These are phyloP conservation scores for Coemansia sp. DNA, from an alignment of 192 early-diverging fungal genomes.

Conservation along the genomic window DNA sequence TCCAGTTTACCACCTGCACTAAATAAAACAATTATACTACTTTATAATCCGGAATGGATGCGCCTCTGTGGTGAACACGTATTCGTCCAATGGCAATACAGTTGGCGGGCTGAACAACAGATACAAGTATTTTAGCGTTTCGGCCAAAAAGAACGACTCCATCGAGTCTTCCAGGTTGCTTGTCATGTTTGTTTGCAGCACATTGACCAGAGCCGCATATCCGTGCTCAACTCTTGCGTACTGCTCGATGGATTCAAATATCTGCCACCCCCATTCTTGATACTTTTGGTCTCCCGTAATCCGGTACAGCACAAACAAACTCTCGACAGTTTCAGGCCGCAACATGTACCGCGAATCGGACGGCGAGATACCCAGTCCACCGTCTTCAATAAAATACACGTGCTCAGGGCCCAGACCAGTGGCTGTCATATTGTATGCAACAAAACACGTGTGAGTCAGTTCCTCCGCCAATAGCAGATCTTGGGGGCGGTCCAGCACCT, in stretches of 20 bases:
- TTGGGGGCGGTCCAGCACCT: constrained; percentile 51
- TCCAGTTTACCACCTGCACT: not conserved
- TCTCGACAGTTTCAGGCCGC: constrained; percentile 87
- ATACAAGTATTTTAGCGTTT: constrained; percentile 95
- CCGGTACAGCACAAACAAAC: constrained; percentile 78
- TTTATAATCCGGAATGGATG: constrained; percentile 68
- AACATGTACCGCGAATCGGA: constrained; percentile 56
- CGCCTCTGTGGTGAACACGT: constrained; percentile 94
- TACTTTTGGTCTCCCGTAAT: constrained; percentile 81
- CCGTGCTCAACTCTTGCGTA: constrained; percentile 64
- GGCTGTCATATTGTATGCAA: constrained; percentile 72
- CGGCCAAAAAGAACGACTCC: constrained; percentile 87
- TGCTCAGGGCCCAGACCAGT: constrained; percentile 82
- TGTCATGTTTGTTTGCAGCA: not conserved
- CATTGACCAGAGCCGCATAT: constrained; percentile 53
- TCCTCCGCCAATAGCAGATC: constrained; percentile 77
- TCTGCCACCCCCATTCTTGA: constrained; percentile 76
- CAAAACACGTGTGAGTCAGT: constrained; percentile 69
- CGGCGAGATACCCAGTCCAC: constrained; percentile 1
- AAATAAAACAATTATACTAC: not conserved
- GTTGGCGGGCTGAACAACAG: constrained; percentile 74
- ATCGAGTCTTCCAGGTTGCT: constrained; percentile 35
- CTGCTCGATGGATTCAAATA: constrained; percentile 83
- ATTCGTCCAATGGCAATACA: constrained; percentile 70
- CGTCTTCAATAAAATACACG: constrained; percentile 56